A percentile compares a stretch with the other conserved stretches of the same genome.
Evolutionary conservation across 208 protist species (phyloP).

Genomic region (Crithidia sp.): DNA sequence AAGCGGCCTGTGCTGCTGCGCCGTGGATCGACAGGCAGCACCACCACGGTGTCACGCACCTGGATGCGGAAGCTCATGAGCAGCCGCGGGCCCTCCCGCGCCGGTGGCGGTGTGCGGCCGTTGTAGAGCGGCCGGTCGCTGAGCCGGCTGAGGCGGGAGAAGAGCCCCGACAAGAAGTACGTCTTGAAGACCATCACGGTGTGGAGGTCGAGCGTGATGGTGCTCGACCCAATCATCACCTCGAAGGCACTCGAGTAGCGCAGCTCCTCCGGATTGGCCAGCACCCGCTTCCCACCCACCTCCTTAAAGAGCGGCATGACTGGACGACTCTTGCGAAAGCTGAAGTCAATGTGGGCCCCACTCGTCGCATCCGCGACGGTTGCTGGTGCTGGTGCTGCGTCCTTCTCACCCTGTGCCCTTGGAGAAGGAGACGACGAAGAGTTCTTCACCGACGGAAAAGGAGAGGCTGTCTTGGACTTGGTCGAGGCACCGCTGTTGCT

Average conservation of each 20-base stretch:
- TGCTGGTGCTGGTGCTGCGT: background rate
- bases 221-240: conserved; percentile 66
- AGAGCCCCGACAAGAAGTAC: conserved; percentile 78
- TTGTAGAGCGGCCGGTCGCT: conserved; percentile 80
- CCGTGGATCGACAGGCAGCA: conserved; percentile 74
- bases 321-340: conserved; percentile 70
- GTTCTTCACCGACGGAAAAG: background rate
- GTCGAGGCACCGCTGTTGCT: background rate
- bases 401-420: background rate
- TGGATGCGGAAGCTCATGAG: conserved; percentile 78
- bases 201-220: conserved; percentile 68
- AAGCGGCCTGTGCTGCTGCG: conserved; percentile 40
- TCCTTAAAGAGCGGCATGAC: conserved; percentile 79
- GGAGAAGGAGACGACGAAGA: background rate
- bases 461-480: background rate
- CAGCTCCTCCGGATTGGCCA: conserved; percentile 77
- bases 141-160: conserved; percentile 56
- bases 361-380: background rate
- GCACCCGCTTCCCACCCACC: conserved; percentile 51
- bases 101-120: conserved; percentile 45
- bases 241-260: conserved; percentile 79
- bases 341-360: conserved; percentile 56
- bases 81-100: conserved; percentile 54
- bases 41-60: conserved; percentile 59
- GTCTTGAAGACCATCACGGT: conserved; percentile 74